Evolutionary conservation across 768 basidiomycete genomes (phyloP).

Genomic region (Hygrophoropsis aurantiaca): DNA sequence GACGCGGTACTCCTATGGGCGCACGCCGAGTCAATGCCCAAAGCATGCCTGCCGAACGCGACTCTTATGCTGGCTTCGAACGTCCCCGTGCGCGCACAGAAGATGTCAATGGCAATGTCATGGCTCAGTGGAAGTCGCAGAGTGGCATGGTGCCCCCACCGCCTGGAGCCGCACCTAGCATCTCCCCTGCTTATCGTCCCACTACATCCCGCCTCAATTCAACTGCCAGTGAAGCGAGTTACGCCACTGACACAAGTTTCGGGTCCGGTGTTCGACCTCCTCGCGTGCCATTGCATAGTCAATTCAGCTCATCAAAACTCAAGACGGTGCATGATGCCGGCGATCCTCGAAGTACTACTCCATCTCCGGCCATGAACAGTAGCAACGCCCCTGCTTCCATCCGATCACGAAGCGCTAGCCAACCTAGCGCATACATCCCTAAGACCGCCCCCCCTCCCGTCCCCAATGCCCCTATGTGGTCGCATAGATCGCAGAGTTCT

Average conservation of each 20-base stretch:
- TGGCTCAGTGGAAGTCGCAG: constrained; percentile 62
- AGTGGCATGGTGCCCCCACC: constrained; percentile 43
- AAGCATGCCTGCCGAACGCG: constrained; percentile 59
- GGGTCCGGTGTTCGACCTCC: constrained; percentile 41
- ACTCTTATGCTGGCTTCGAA: constrained; percentile 44
- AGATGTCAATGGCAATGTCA: constrained; percentile 59
- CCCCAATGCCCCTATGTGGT: constrained; percentile 48
- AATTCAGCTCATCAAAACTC: constrained; percentile 69
- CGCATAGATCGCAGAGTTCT: constrained; percentile 41
- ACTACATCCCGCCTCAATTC: constrained; percentile 49
- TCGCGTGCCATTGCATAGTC: constrained; percentile 52
- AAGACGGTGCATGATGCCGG: constrained; percentile 50
- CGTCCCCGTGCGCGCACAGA: constrained; percentile 71
- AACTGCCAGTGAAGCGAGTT: constrained; percentile 40
- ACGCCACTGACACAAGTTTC: constrained; percentile 39
- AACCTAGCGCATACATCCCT: constrained; percentile 69
- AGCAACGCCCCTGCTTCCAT: constrained; percentile 33
- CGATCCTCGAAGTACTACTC: constrained; percentile 33
- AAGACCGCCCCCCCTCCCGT: constrained; percentile 55
- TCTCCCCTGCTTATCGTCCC: constrained; percentile 35
- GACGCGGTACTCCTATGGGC: constrained; percentile 73
- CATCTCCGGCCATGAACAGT: constrained; percentile 26
- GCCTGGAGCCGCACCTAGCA: constrained; percentile 18
- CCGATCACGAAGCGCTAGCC: constrained; percentile 78
- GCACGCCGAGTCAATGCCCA: constrained; percentile 57